Base-by-base conservation (phyloP, 768 basidiomycete species). In the Suillus ampliporus region DNA sequence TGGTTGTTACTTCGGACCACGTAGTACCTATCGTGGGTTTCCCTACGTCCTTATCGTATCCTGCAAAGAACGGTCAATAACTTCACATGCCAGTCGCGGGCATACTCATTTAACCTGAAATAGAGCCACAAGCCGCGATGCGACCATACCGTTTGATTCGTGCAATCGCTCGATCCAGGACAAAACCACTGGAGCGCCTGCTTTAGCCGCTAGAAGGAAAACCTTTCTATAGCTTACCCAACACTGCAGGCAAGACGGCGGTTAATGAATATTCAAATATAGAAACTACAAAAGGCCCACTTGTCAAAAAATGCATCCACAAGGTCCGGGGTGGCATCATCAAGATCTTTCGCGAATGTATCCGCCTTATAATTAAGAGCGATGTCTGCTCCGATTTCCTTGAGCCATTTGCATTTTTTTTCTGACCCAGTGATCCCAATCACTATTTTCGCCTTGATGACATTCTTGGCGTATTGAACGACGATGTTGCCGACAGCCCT, bases 291-390 rank as follows among this genome's bases (percentile, higher is more conserved):
- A 10, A 48, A 28, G 15, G 26, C 47, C 15, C 8, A 48, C 47
- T 5, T 48, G 17, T 48, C 47, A 48, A 48, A 48, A 26, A 28
- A 48, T 17, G 47, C 47, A 48, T 48, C 47, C 15, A 48, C 47
- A 28, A 48, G 26, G 47, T 48, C 17, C 17, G 26, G 26, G 4
- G 47, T 48, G 4, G 47, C 47, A 9, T 48, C 26, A 28, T 17
- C 7, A 17, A 48, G 47, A 28, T 48, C 47, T 28, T 28, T 23
- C 26, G 26, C 8, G 15, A 48, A 48, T 28, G 47, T 48, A 48
- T 28, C 26, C 9, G 26, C 15, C 28, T 48, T 48, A 28, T 48
- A 48, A 28, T 48, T 48, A 5, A 48, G 47, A 7, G 47, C 47
- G 7, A 28, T 9, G 9, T 48, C 47, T 48, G 47, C 47, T 17